Conservation (phyloP, 2,329 filamentous ascomycete species). For the Diaporthe aspalathi region DNA sequence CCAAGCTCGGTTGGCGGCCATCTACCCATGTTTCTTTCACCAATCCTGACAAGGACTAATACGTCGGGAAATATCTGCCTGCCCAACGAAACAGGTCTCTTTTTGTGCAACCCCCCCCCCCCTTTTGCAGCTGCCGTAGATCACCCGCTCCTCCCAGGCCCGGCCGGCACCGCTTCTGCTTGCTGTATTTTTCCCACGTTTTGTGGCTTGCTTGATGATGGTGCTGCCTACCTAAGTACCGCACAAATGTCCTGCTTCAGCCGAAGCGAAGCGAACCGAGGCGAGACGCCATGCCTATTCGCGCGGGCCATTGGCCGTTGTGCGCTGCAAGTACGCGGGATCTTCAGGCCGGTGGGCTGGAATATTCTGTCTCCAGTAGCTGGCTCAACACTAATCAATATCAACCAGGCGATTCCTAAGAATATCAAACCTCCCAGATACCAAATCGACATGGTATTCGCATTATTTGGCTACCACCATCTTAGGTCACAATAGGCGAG, state of each 20-base stretch:
- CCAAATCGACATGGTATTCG: neutral
- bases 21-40: neutral
- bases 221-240: neutral
- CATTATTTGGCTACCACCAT: neutral
- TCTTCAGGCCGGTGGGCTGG: neutral
- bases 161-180: neutral
- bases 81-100: neutral
- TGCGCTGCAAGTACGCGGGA: neutral
- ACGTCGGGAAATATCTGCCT: neutral
- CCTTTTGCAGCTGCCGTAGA: constrained; percentile 7
- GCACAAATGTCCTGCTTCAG: neutral
- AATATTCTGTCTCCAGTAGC: neutral
- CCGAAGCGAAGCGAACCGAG: constrained; percentile 18
- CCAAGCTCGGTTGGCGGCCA: constrained; percentile 12
- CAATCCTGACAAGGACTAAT: too few species aligned
- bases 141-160: neutral
- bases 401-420: neutral
- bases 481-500: neutral
- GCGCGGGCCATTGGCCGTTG: neutral
- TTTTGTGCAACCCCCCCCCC: constrained; percentile 18
- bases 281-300: constrained; percentile 1
- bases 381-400: neutral
- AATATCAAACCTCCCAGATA: neutral
- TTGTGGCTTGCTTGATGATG: constrained; percentile 28
- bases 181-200: constrained; percentile 7